Percentiles rank a stretch among this genome's conserved stretches.
phyloP scores from a whole-genome alignment of 108 stramenopile species.

The Aurantiochytrium sp. region DNA sequence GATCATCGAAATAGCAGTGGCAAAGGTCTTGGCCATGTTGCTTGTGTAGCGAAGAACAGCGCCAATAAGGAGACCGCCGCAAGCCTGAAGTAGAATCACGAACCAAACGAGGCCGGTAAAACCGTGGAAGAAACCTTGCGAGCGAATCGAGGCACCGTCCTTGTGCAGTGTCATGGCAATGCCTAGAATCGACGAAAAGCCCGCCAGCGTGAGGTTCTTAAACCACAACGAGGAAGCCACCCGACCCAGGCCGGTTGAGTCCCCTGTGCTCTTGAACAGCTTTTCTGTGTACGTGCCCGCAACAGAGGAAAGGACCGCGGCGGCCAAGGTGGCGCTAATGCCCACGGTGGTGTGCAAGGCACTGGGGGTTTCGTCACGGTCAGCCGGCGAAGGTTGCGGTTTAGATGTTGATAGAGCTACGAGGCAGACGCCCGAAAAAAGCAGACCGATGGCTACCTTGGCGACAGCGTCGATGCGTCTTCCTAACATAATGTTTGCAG shows the following conservation, averaged over 20 bases:
- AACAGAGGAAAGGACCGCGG: neutral
- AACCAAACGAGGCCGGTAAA: neutral
- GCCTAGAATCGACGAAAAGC: neutral
- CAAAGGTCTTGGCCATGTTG: neutral
- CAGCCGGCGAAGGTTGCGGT: neutral
- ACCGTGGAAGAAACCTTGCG: neutral
- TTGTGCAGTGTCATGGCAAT: neutral
- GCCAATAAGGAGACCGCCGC: neutral
- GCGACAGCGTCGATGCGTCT: neutral
- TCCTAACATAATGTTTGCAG: neutral
- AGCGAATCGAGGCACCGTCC: neutral
- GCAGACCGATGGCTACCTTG: neutral
- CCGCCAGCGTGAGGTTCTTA: neutral
- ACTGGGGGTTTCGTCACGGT: neutral
- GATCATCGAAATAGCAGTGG: neutral
- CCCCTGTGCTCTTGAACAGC: neutral
- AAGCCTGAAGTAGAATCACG: neutral
- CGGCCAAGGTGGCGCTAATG: neutral
- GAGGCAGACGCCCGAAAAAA: neutral
- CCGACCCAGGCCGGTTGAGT: neutral
- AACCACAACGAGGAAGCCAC: neutral
- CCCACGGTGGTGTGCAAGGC: neutral
- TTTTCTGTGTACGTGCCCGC: neutral
- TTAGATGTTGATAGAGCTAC: neutral
- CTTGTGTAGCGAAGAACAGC: neutral